These are phyloP conservation scores for Sarocladiaceae sp. DNA, from an alignment of 2,329 filamentous ascomycete genomes.

Conservation along the genomic window DNA sequence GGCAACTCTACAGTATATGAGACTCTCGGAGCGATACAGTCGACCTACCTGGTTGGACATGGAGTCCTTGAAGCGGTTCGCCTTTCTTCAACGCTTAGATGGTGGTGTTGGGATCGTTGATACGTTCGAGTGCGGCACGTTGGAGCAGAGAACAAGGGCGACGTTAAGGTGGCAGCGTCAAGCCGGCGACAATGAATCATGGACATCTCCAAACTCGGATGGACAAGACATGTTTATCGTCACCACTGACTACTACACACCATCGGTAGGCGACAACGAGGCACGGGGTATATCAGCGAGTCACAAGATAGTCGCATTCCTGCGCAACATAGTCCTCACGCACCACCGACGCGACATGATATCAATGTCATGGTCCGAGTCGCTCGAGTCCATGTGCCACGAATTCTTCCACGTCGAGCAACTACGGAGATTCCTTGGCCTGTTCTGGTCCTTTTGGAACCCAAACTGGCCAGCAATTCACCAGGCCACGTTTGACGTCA, in stretches of 20 bases:
- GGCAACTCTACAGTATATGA: no score
- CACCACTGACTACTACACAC: no score
- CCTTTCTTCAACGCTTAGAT: neutral
- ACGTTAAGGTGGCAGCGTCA: neutral
- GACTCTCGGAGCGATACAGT: neutral
- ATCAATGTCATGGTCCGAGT: neutral
- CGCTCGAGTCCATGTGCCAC: neutral
- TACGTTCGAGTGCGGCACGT: neutral
- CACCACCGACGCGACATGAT: neutral
- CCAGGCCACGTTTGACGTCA: neutral
- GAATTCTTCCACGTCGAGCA: neutral
- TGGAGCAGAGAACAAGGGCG: neutral
- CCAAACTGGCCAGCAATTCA: neutral
- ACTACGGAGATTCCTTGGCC: neutral
- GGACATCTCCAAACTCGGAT: no score
- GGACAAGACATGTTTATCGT: neutral
- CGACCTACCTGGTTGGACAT: neutral
- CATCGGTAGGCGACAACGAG: neutral
- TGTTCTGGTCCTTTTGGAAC: neutral
- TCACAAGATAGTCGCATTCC: neutral
- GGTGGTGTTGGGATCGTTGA: neutral
- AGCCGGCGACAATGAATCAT: no score
- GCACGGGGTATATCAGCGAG: neutral
- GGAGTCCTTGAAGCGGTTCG: neutral
- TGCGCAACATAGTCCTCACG: neutral